Evolutionary conservation across 345 rosid genomes (phyloP).

Genomic region (Salix exigua): DNA sequence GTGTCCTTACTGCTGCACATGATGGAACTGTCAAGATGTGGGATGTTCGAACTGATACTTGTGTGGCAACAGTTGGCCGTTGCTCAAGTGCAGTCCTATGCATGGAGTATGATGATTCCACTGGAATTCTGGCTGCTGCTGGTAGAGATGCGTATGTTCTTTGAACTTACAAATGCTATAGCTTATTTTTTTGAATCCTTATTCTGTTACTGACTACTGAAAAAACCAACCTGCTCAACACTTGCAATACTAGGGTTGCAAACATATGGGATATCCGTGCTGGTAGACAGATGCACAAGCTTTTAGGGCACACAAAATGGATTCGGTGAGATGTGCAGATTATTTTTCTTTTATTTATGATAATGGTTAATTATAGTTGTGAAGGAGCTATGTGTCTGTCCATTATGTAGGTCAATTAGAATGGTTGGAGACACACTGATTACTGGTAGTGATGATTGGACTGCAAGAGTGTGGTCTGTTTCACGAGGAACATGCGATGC

Average conservation of each 20-base stretch:
- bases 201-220: neutral
- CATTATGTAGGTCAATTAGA: constrained; percentile 73
- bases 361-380: constrained; percentile 9
- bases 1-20: constrained; percentile 86
- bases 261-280: constrained; percentile 98
- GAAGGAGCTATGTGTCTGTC: constrained; percentile 9
- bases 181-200: neutral
- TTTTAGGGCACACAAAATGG: constrained; percentile 93
- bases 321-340: constrained; percentile 61
- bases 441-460: constrained; percentile 99
- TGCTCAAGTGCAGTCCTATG: constrained; percentile 86
- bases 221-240: constrained; percentile 13
- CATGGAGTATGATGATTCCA: constrained; percentile 95
- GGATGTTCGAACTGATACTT: constrained; percentile 97
- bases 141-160: constrained; percentile 92
- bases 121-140: constrained; percentile 91
- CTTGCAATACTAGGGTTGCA: constrained; percentile 61
- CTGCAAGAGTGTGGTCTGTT: constrained; percentile 97
- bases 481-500: constrained; percentile 86
- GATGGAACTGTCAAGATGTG: constrained; percentile 98
- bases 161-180: neutral
- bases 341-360: constrained; percentile 9
- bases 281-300: constrained; percentile 95
- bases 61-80: constrained; percentile 98
- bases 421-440: constrained; percentile 93